Conservation (phyloP, 1,139 yeast species). For the Candida smagusa region DNA sequence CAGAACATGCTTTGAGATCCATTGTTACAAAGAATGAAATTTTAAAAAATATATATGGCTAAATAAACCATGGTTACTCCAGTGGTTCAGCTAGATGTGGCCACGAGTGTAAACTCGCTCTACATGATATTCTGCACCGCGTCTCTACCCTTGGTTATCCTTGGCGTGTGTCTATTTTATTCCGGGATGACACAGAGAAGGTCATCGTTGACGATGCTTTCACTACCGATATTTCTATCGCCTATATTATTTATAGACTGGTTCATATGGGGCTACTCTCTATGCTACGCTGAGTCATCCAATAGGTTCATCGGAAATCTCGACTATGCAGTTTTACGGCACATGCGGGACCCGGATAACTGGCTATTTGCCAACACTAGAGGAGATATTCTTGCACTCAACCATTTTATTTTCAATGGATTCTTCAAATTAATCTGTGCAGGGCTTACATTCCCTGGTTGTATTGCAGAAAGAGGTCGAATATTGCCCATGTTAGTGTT, state of each 20-base stretch:
- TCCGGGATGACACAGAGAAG: constrained; percentile 58
- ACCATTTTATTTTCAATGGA: constrained; percentile 48
- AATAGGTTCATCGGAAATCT: constrained; percentile 49
- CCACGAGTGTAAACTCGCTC: constrained; percentile 31
- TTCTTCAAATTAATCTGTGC: constrained; percentile 53
- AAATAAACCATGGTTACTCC: constrained; percentile 6
- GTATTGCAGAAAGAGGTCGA: constrained; percentile 58
- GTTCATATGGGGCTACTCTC: constrained; percentile 58
- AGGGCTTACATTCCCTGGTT: constrained; percentile 53
- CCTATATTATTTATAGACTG: constrained; percentile 50
- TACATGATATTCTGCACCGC: constrained; percentile 38
- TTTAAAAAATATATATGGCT: not conserved
- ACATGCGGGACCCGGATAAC: constrained; percentile 22
- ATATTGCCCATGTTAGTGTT: constrained; percentile 52
- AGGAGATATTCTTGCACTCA: constrained; percentile 38
- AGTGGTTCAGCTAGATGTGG: constrained; percentile 10
- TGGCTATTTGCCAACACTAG: constrained; percentile 30
- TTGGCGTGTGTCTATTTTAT: constrained; percentile 52
- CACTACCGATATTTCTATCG: constrained; percentile 43
- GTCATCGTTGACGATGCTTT: constrained; percentile 53
- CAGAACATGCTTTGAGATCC: constrained; percentile 17
- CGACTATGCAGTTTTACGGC: constrained; percentile 39
- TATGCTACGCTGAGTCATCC: constrained; percentile 42
- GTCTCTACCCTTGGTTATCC: constrained; percentile 30
- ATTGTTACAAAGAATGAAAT: constrained; percentile 17